Evolutionary conservation across 1,284 basidiomycete species (phyloP).

Genomic region (Tremellales sp.): DNA sequence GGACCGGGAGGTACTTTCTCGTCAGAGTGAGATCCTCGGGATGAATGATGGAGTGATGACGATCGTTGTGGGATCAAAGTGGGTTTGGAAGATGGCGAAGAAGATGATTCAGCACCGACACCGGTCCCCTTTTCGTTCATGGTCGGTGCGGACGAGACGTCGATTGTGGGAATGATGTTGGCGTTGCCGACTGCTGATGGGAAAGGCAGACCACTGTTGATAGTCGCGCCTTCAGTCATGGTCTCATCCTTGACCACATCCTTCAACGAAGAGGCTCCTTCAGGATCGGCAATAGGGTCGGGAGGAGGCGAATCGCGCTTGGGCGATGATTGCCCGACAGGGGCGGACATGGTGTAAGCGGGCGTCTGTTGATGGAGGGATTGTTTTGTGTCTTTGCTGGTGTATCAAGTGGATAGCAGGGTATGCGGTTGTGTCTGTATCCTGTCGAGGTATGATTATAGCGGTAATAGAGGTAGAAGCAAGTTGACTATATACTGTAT

Average conservation of each 20-base stretch:
- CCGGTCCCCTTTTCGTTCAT: conserved; percentile 57
- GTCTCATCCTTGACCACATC: neutral
- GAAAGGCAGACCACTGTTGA: conserved; percentile 51
- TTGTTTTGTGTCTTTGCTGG: neutral
- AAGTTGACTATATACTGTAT: too few species aligned
- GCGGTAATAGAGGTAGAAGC: too few species aligned
- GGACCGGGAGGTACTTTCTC: neutral
- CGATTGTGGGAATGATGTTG: conserved; percentile 70
- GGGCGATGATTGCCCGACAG: neutral
- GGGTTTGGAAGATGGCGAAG: neutral
- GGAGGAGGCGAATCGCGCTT: neutral
- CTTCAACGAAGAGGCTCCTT: neutral
- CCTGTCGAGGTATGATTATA: too few species aligned
- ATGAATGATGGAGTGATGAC: too few species aligned
- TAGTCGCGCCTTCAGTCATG: neutral
- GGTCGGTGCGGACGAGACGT: conserved; percentile 90
- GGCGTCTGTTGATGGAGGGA: neutral
- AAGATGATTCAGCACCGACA: neutral
- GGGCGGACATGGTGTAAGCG: neutral
- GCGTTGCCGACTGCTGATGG: neutral
- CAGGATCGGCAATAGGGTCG: neutral
- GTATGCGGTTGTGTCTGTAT: too few species aligned
- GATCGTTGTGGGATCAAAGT: too few species aligned
- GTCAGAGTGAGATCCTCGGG: neutral
- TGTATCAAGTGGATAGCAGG: neutral